Evolutionary conservation across 2,329 filamentous ascomycete species (phyloP).

Genomic region (Didymosphaeria variabile): DNA sequence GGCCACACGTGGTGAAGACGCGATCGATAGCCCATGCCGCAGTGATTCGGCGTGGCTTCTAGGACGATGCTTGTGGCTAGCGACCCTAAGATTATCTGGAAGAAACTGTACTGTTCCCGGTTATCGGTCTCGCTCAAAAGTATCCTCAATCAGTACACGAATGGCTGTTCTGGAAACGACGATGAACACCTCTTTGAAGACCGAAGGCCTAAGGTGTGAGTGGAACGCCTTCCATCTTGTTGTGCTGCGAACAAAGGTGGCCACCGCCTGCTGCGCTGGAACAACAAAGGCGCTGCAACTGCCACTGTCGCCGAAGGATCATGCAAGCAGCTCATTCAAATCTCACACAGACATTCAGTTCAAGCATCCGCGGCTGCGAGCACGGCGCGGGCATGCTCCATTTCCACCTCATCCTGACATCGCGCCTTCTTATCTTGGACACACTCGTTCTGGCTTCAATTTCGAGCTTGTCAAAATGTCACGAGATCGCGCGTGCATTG

Average conservation of each 20-base stretch:
- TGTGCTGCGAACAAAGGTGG: neutral
- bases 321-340: neutral
- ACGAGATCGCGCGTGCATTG: neutral
- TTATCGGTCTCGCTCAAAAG: neutral
- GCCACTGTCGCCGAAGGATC: neutral
- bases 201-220: neutral
- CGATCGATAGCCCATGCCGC: neutral
- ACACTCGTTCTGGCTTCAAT: neutral
- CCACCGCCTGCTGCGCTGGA: neutral
- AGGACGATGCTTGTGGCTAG: neutral
- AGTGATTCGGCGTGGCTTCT: neutral
- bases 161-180: neutral
- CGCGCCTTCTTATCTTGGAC: neutral
- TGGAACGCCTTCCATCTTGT: neutral
- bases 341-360: neutral
- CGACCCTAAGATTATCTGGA: neutral
- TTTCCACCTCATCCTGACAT: neutral
- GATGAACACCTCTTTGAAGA: neutral
- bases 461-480: neutral
- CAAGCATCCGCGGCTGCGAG: neutral
- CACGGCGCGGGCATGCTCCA: neutral
- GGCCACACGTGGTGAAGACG: neutral
- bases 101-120: neutral
- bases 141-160: neutral
- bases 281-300: neutral